These are phyloP conservation scores for Jaminaea rosea DNA, from an alignment of 1,284 basidiomycete genomes.

Conservation along the genomic window DNA sequence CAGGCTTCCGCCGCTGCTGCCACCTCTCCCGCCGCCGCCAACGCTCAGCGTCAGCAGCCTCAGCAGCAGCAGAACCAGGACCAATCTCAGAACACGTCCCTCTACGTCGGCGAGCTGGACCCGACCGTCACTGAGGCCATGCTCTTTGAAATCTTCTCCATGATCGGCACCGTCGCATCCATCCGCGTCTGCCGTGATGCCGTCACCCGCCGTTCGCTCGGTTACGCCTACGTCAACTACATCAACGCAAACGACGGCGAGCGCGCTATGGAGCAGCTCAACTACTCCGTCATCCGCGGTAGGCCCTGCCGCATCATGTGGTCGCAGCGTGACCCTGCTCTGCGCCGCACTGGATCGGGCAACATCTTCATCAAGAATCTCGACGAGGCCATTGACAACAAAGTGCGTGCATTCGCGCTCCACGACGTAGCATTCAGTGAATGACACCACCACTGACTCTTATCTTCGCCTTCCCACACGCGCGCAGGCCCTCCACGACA, in stretches of 20 bases:
- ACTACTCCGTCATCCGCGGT: conserved; percentile 98
- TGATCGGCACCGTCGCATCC: conserved; percentile 97
- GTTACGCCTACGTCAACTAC: conserved; percentile 99
- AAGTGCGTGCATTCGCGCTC: no score
- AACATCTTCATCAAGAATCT: conserved; percentile 99
- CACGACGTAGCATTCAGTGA: no score
- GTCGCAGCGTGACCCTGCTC: conserved; percentile 98
- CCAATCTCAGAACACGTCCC: conserved; percentile 56
- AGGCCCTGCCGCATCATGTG: conserved; percentile 99
- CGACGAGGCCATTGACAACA: conserved; percentile 97
- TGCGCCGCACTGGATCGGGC: conserved; percentile 98
- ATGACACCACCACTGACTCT: no score
- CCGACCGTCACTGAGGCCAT: conserved; percentile 96
- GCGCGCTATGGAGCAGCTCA: conserved; percentile 96
- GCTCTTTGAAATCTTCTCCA: conserved; percentile 99
- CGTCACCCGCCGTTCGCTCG: conserved; percentile 96
- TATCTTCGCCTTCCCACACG: no score
- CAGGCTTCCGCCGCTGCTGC: conserved; percentile 1
- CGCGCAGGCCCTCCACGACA: conserved; percentile 99
- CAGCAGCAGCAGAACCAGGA: conserved; percentile 7
- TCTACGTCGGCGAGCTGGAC: conserved; percentile 99
- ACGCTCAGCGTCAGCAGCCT: not conserved
- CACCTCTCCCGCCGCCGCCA: conserved; percentile 1
- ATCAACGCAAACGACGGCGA: conserved; percentile 95
- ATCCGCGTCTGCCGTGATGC: conserved; percentile 99